Evolutionary conservation across 208 protist species (phyloP), one percentile per base, ranked within the genome.

Genomic region (Leishmania turanica): DNA sequence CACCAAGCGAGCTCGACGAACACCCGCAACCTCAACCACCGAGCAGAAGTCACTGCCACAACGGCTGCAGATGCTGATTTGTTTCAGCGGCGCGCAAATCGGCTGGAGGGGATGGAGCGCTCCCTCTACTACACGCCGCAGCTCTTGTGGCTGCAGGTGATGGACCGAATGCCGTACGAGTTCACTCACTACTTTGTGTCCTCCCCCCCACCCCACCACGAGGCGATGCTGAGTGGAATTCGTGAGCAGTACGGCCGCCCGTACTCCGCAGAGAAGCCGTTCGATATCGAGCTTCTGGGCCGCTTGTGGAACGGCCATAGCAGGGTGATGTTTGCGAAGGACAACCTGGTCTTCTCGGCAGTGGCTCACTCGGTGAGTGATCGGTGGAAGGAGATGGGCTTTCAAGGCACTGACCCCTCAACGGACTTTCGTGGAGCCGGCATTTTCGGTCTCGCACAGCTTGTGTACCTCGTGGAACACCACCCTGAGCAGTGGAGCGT

Each of bases 351-450:
- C 27, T 89, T 89, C 75, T 78, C 74, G 11, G 65, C 72, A 3
- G 62, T n/a, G 7, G 13, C 73, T 21, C 82, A 82, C 64, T 62
- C 79, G 27, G 80, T 87, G 11, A 87, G 79, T 60, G 86, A 86
- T 42, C 82, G 85, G 65, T 98, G 95, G 92, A 96, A 96, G 78
- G 65, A 86, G 66, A 79, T 98, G 42, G 96, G 96, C 34, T 98
- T 98, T 71, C 96, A 98, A 78, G 89, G 87, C 11, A 79, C 49
- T 8, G 88, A 98, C 79, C 96, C 96, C 3, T 83, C 84, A 3
- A 98, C 94, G 15, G 96, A 98, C 84, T 98, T 98, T 72, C 87
- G 96, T 51, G 93, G 96, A 13, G 92, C 83, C n/a, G 95, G 95
- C 51, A 37, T 95, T 45, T 80, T 98, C 56, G 87, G 85, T 2